Evolutionary conservation across 371 early-diverging fungal species (phyloP), one percentile per base, ranked within the genome.

Genomic region (Zychaea mexicana): DNA sequence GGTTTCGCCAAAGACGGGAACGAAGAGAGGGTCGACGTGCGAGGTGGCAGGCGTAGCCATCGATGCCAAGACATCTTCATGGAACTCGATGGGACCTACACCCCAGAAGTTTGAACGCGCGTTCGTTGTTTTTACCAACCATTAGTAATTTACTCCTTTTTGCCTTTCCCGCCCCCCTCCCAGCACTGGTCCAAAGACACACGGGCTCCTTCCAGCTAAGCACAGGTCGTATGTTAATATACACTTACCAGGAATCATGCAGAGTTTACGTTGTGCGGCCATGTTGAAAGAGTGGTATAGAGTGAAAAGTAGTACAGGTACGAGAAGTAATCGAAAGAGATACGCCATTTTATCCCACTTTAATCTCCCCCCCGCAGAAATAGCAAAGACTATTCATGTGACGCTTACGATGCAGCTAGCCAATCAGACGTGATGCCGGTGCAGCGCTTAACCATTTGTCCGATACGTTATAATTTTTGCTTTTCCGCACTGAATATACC

Each of bases 61-160:
- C 38, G 95, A 90, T 57, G 82, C 70, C n/a, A 96, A 83, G 22
- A 93, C 94, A 65, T 89, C 92, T 70, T 88, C 85, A 67, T 95
- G 91, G 88, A 95, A 95, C 89, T 97, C 97, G 71, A 96, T 91
- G 54, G 96, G 97, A 33, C 96, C 96, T 82, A 42, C 15, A n/a
- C n/a, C n/a, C n/a, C n/a, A n/a, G n/a, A n/a, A n/a, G n/a, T n/a
- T n/a, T n/a, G n/a, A n/a, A n/a, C n/a, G n/a, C n/a, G n/a, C n/a
- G n/a, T n/a, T n/a, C n/a, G n/a, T n/a, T n/a, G n/a, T n/a, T n/a
- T n/a, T n/a, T n/a, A n/a, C n/a, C n/a, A 42, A 36, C 15, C 36
- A 36, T 36, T 36, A 15, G 15, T 36, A 36, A 36, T 36, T 1
- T 15, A 36, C 36, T 8, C 0, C 8, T 36, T 12, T 42, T 42